phyloP scores from a whole-genome alignment of 2,329 filamentous ascomycete species.

The Tolypocladium capitatum region DNA sequence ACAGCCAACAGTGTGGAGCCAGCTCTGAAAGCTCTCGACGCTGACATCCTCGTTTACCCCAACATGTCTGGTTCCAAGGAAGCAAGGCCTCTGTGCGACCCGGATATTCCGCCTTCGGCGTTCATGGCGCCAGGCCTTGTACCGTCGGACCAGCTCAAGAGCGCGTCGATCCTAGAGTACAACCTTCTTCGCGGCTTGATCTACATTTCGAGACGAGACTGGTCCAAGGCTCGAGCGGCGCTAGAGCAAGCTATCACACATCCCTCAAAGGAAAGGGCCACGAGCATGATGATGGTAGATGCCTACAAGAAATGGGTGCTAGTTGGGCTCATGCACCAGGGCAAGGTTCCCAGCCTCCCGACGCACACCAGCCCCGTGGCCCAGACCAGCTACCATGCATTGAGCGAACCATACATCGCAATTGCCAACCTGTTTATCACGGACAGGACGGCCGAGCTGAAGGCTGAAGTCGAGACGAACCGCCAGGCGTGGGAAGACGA shows the following conservation, averaged over 20 bases:
- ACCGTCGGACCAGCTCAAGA: constrained; percentile 40
- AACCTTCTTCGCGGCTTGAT: constrained; percentile 52
- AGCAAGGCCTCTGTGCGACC: constrained; percentile 30
- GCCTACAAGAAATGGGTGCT: constrained; percentile 89
- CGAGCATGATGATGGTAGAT: constrained; percentile 71
- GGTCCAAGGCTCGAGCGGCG: constrained; percentile 47
- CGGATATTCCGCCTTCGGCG: constrained; percentile 28
- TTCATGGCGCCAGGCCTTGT: constrained; percentile 49
- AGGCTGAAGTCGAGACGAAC: constrained; percentile 49
- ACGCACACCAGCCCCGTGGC: constrained; percentile 38
- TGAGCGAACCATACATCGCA: constrained; percentile 57
- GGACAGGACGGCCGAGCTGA: constrained; percentile 39
- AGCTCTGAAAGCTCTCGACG: constrained; percentile 49
- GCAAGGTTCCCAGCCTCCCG: constrained; percentile 43
- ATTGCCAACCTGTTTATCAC: constrained; percentile 57
- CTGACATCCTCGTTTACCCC: constrained; percentile 53
- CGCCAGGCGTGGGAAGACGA: constrained; percentile 52
- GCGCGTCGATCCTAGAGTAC: constrained; percentile 49
- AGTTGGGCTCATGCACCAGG: constrained; percentile 57
- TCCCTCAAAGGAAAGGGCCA: constrained; percentile 46
- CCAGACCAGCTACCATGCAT: constrained; percentile 40
- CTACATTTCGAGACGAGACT: constrained; percentile 47
- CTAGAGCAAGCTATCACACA: constrained; percentile 54
- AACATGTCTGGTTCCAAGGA: constrained; percentile 23
- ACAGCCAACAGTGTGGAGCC: constrained; percentile 37